phyloP scores from a whole-genome alignment of 2,329 filamentous ascomycete genomes.

The Teratosphaeria epicoccoides region DNA sequence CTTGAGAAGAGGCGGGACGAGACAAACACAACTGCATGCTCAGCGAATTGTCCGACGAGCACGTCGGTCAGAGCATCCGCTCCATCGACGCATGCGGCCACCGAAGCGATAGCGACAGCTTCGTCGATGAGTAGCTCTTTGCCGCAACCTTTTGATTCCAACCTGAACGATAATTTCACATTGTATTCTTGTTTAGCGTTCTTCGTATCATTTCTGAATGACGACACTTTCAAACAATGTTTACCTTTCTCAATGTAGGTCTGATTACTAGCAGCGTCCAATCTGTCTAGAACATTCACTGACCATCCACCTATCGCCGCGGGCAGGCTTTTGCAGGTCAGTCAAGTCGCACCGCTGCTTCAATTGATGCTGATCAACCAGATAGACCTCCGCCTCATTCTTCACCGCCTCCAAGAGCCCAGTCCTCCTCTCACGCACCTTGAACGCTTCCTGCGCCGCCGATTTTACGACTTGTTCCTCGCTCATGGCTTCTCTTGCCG shows the following conservation, averaged over 20 bases:
- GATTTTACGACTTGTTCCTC: conserved; percentile 54
- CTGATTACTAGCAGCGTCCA: conserved; percentile 44
- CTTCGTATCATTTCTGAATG: conserved; percentile 55
- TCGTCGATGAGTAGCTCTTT: conserved; percentile 12
- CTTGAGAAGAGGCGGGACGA: neutral
- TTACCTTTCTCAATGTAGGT: conserved; percentile 77
- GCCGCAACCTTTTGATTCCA: conserved; percentile 38
- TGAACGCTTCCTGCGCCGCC: conserved; percentile 67
- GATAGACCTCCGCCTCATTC: conserved; percentile 69
- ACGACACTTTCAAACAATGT: conserved; percentile 60
- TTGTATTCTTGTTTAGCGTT: conserved; percentile 50
- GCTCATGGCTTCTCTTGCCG: conserved; percentile 55
- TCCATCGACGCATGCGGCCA: neutral
- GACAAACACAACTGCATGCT: neutral
- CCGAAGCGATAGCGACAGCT: neutral
- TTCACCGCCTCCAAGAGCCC: conserved; percentile 67
- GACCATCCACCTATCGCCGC: neutral
- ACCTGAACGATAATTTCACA: conserved; percentile 43
- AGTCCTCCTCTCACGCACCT: conserved; percentile 60
- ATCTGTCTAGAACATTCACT: neutral
- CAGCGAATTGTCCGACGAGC: neutral
- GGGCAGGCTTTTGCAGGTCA: neutral
- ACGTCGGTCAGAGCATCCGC: neutral
- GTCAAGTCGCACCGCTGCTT: neutral
- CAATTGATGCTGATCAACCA: neutral